Base-by-base conservation (phyloP, 306 rosid species). In the Inga leiocalycina region DNA sequence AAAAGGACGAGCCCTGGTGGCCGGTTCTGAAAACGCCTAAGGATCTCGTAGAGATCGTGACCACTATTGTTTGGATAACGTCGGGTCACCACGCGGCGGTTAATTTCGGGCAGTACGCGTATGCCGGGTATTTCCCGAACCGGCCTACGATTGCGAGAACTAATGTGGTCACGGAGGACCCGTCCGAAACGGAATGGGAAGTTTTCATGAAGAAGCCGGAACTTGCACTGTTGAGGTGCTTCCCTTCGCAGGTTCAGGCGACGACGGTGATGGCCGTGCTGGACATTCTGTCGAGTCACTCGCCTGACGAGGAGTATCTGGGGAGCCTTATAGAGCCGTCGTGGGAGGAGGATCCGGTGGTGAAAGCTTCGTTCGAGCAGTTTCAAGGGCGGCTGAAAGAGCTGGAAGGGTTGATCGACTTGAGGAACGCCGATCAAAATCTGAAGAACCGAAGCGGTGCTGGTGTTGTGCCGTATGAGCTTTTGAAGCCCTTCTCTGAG, bases 401-500 rank as follows among this genome's bases (percentile, higher is more conserved):
- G 80, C 75, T 89, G 32, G 92, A 89, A 72, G 88, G 88, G 39
- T 0, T 46, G 8, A 52, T 87, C 45, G 92, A 89, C 51, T 7
- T 0, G 11, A 89, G 86, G 71, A 89, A 87, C 52, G 86, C 83
- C 0, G 74, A 89, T 51, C 9, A 2, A 52, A 52, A 0, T 0
- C n/a, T 11, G 67, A 87, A 5, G 89, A 89, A 89, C 51, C 34
- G 90, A 64, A 85, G 43, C 11, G 92, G 89, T 16, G 92, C 90
- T 3, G 88, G 89, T 9, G 7, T 87, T 41, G 77, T 85, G 41
- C 88, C 92, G 0, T 89, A 89, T 70, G 88, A 87, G 83, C 90
- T 89, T 66, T 81, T 95, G 82, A 93, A 93, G 83, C 98, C 99
- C 0, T 8, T 82, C 39, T 95, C 99, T 0, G 88, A 81, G 4